phyloP scores from a whole-genome alignment of 129 eudicot genomes.

The Dittrichia graveolens region DNA sequence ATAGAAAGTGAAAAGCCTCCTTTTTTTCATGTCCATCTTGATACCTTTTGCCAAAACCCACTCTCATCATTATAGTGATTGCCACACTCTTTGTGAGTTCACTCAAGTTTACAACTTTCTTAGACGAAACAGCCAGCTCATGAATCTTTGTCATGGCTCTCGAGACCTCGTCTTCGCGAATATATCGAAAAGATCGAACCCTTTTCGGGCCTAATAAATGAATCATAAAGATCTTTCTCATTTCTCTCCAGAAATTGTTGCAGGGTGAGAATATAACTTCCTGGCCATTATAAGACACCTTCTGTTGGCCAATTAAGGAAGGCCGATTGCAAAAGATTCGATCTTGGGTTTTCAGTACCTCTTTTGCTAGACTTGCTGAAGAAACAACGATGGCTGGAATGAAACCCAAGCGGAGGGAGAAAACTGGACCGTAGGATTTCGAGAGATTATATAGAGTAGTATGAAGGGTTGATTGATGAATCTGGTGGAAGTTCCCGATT shows the following conservation, averaged over 20 bases:
- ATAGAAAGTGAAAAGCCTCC: conserved; percentile 21
- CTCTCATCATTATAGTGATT: conserved; percentile 20
- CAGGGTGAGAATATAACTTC: conserved; percentile 22
- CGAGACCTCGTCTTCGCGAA: conserved; percentile 36
- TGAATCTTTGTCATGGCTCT: conserved; percentile 1
- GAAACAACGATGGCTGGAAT: conserved; percentile 26
- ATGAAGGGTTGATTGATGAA: conserved; percentile 23
- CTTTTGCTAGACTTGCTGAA: conserved; percentile 26
- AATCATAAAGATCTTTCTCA: conserved; percentile 29
- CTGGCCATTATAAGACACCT: conserved; percentile 15
- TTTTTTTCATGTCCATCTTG: conserved; percentile 18
- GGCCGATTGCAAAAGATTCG: conserved; percentile 22
- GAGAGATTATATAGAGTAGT: conserved; percentile 31
- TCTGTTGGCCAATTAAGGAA: conserved; percentile 3
- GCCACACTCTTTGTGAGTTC: conserved; percentile 16
- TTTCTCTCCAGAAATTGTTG: conserved; percentile 24
- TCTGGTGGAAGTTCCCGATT: conserved; percentile 37
- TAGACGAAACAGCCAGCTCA: conserved; percentile 14
- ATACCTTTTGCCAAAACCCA: conserved; percentile 31
- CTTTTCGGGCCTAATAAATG: conserved; percentile 18
- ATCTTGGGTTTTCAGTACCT: conserved; percentile 29
- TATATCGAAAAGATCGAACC: conserved; percentile 1
- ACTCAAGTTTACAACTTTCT: conserved; percentile 16
- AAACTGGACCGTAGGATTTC: conserved; percentile 27
- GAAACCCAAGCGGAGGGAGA: conserved; percentile 23